Evolutionary conservation across 345 rosid genomes (phyloP).

Genomic region (Turnera subulata): DNA sequence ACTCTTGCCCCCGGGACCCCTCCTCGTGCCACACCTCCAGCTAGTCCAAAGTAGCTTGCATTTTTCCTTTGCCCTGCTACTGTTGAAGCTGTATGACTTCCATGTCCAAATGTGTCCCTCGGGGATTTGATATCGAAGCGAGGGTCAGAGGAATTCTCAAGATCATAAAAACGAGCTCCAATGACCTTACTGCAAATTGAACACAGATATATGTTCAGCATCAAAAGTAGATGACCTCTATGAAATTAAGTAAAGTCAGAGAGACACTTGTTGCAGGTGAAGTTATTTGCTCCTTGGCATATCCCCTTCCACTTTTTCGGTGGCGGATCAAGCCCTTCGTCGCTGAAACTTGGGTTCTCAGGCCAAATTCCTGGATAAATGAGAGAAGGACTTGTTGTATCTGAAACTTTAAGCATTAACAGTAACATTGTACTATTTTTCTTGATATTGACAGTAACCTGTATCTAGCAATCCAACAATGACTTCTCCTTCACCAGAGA

Average conservation of each 20-base stretch:
- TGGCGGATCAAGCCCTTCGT: slow-evolving; percentile 16
- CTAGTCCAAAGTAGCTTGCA: slow-evolving; percentile 24
- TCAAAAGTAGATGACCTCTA: background rate
- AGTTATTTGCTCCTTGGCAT: slow-evolving; percentile 17
- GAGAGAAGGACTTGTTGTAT: background rate
- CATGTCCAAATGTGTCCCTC: slow-evolving; percentile 18
- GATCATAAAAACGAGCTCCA: slow-evolving; percentile 14
- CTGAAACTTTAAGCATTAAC: background rate
- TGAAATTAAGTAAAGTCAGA: background rate
- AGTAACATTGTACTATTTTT: background rate
- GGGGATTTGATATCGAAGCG: slow-evolving; percentile 4
- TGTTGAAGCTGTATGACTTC: slow-evolving; percentile 28
- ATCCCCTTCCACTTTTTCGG: slow-evolving; percentile 25
- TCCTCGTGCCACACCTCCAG: slow-evolving; percentile 19
- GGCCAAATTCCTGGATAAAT: slow-evolving; percentile 21
- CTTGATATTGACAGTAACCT: background rate
- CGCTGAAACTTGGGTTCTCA: slow-evolving; percentile 19
- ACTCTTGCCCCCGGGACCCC: slow-evolving; percentile 12
- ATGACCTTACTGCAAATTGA: slow-evolving; percentile 15
- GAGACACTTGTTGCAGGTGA: slow-evolving; percentile 28
- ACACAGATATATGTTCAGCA: background rate
- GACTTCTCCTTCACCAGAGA: slow-evolving; percentile 8
- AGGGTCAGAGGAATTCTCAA: background rate
- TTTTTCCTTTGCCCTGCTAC: slow-evolving; percentile 22
- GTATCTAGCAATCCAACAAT: slow-evolving; percentile 16